phyloP scores from a whole-genome alignment of 805 yeast species.

The Yarrowia divulgata region DNA sequence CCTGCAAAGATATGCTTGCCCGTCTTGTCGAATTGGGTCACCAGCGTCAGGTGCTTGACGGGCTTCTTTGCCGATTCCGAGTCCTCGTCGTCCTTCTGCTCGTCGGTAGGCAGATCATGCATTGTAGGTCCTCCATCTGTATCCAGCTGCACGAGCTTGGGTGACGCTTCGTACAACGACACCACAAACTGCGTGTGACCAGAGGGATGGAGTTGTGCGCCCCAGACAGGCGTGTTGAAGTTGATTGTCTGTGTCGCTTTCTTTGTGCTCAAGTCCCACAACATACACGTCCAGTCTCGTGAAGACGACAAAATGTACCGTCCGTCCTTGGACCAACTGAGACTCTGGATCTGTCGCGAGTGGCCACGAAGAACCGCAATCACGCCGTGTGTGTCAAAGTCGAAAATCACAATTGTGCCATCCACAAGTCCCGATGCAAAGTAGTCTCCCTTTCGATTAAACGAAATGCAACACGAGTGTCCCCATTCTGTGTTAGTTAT shows the following conservation, averaged over 20 bases:
- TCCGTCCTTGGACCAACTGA: constrained; percentile 77
- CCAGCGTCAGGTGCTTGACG: constrained; percentile 56
- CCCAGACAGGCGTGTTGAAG: constrained; percentile 80
- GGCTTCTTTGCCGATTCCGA: constrained; percentile 36
- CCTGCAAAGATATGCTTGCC: constrained; percentile 73
- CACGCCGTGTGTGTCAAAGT: constrained; percentile 68
- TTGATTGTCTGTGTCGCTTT: constrained; percentile 55
- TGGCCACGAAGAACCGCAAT: constrained; percentile 70
- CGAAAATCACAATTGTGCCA: constrained; percentile 77
- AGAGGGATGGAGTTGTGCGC: constrained; percentile 62
- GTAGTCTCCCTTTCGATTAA: constrained; percentile 81
- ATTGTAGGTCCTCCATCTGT: constrained; percentile 42
- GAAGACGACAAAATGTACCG: constrained; percentile 71
- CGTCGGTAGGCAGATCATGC: constrained; percentile 32
- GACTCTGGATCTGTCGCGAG: constrained; percentile 71
- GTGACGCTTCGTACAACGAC: constrained; percentile 68
- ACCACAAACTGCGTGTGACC: constrained; percentile 60
- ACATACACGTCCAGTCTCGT: constrained; percentile 79
- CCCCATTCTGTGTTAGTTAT: constrained; percentile 47
- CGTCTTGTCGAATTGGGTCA: constrained; percentile 58
- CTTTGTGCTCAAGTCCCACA: constrained; percentile 74
- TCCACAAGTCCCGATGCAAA: constrained; percentile 79
- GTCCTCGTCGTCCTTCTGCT: constrained; percentile 2
- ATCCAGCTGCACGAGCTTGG: constrained; percentile 57
- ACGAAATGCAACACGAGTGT: constrained; percentile 70